phyloP scores from a whole-genome alignment of 306 rosid species.

The Trifolium fragiferum region DNA sequence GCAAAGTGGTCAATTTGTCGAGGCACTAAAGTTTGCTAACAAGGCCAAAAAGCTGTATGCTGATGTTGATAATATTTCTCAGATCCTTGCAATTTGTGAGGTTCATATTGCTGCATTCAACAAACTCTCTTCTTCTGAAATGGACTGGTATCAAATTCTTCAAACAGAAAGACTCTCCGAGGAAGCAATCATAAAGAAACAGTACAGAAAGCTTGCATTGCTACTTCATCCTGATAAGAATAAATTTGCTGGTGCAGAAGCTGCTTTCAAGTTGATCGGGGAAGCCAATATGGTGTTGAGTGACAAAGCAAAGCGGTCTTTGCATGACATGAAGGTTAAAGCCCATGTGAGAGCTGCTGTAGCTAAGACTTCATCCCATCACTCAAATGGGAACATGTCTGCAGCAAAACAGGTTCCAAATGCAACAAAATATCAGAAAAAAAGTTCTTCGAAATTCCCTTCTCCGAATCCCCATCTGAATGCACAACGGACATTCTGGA shows the following conservation, averaged over 20 bases:
- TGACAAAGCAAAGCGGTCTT: constrained; percentile 61
- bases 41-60: constrained; percentile 73
- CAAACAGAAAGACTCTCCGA: constrained; percentile 54
- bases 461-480: constrained; percentile 39
- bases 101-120: constrained; percentile 67
- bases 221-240: constrained; percentile 95
- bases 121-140: constrained; percentile 49
- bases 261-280: constrained; percentile 88
- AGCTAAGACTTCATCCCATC: constrained; percentile 44
- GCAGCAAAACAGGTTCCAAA: constrained; percentile 37
- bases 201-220: constrained; percentile 78
- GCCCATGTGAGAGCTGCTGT: constrained; percentile 34
- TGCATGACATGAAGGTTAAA: constrained; percentile 49
- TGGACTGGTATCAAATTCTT: constrained; percentile 82
- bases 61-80: constrained; percentile 65
- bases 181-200: constrained; percentile 62
- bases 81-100: constrained; percentile 66
- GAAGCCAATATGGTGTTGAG: constrained; percentile 77
- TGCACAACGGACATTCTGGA: constrained; percentile 61
- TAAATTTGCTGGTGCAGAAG: constrained; percentile 85
- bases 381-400: constrained; percentile 43
- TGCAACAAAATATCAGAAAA: constrained; percentile 42
- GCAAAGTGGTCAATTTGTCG: constrained; percentile 66
- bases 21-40: constrained; percentile 68
- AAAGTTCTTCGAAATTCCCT: constrained; percentile 39